phyloP scores from a whole-genome alignment of 1,139 yeast species.

The Meyerozyma guilliermondii region DNA sequence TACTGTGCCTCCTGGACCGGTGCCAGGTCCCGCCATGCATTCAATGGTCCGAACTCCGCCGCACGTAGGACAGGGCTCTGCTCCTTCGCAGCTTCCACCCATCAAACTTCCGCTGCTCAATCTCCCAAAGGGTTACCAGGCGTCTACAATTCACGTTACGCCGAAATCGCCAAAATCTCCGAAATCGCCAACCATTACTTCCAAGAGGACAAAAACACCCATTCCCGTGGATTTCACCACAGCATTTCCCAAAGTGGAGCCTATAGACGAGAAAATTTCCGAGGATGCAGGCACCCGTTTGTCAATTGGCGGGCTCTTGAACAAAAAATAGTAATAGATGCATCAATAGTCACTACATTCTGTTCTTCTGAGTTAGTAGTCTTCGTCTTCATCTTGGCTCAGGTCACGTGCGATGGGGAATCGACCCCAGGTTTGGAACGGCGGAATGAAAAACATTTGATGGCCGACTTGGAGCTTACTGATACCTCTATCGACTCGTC shows the following conservation, averaged over 20 bases:
- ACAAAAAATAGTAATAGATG: slow-evolving; percentile 11
- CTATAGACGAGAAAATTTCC: slow-evolving; percentile 8
- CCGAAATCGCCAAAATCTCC: slow-evolving; percentile 2
- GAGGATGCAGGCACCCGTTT: slow-evolving; percentile 12
- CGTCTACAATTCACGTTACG: not conserved
- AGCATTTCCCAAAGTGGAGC: slow-evolving; percentile 10
- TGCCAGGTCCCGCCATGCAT: not conserved
- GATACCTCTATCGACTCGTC: slow-evolving; percentile 41
- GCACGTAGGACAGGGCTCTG: slow-evolving; percentile 2
- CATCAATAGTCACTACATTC: too few species aligned
- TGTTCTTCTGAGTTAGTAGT: too few species aligned
- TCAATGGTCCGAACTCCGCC: slow-evolving; percentile 2
- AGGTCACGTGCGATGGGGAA: not conserved
- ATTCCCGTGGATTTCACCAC: slow-evolving; percentile 31
- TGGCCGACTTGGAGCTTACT: not conserved
- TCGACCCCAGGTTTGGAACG: not conserved
- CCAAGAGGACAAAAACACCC: slow-evolving; percentile 9
- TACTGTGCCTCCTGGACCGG: slow-evolving; percentile 2
- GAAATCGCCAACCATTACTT: slow-evolving; percentile 2
- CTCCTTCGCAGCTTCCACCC: slow-evolving; percentile 3
- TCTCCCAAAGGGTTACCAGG: not conserved
- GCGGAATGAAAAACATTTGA: not conserved
- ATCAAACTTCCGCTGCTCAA: slow-evolving; percentile 1
- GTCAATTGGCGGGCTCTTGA: slow-evolving; percentile 36
- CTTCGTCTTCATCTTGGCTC: not conserved